Evolutionary conservation across 202 grass and related monocot species (phyloP).

Genomic region (Panicum virgatum): DNA sequence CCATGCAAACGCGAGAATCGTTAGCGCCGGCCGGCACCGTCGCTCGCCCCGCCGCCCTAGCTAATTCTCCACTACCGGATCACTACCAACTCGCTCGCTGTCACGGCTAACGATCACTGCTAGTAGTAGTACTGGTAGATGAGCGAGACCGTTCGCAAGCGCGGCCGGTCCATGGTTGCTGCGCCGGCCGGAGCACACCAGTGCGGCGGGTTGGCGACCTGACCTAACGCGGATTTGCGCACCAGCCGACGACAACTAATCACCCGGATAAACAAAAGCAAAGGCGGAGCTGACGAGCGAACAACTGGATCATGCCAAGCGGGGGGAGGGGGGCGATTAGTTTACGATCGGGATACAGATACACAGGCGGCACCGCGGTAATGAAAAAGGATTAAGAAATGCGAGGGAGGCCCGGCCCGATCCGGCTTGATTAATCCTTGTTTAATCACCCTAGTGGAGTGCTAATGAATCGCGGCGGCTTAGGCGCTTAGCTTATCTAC

Average conservation of each 20-base stretch:
- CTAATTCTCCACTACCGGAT: neutral
- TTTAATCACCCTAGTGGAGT: neutral
- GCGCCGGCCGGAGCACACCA: too few relatives aligned
- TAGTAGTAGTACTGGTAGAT: too few relatives aligned
- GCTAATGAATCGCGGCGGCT: conserved; percentile 37
- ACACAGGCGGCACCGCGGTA: too few relatives aligned
- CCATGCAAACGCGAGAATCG: neutral
- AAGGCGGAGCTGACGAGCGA: neutral
- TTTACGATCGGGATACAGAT: too few relatives aligned
- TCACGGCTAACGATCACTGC: neutral
- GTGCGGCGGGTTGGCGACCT: too few relatives aligned
- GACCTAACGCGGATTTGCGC: conserved; percentile 46
- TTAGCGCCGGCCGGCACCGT: too few relatives aligned
- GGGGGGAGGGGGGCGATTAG: too few relatives aligned
- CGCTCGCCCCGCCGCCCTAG: neutral
- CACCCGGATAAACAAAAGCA: conserved; percentile 30
- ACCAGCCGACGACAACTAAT: conserved; percentile 44
- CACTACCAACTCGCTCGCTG: neutral
- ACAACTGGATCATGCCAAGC: conserved; percentile 29
- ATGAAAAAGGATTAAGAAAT: neutral
- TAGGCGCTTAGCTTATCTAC: too few relatives aligned
- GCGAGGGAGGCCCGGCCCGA: neutral
- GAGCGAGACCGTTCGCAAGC: neutral
- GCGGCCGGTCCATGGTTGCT: conserved; percentile 37
- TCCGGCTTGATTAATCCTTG: conserved; percentile 30